Percentiles rank a stretch among this genome's conserved stretches.
Conservation (phyloP, 1,284 basidiomycete genomes). For the Coriolopsis trogii region DNA sequence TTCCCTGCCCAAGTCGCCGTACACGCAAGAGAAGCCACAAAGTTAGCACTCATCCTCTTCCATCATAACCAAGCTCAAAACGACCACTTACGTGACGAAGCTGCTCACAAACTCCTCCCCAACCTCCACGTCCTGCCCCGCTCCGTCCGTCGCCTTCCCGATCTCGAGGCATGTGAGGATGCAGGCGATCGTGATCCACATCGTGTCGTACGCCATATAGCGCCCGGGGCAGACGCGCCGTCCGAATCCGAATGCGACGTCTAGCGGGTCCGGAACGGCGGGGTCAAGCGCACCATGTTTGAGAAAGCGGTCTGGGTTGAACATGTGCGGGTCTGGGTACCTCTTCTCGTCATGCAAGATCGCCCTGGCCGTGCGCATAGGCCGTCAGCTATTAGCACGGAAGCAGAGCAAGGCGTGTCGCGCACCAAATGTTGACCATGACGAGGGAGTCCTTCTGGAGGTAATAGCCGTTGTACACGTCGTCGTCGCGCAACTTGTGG, state of each 20-base stretch:
- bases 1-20: no score
- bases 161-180: constrained; percentile 30
- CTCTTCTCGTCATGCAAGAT: constrained; percentile 26
- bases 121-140: constrained; percentile 12
- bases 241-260: constrained; percentile 30
- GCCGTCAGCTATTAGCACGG: background rate
- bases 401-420: background rate
- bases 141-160: constrained; percentile 15
- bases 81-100: constrained; percentile 14
- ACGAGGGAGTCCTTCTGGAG: constrained; percentile 16
- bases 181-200: constrained; percentile 28
- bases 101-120: constrained; percentile 8
- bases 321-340: constrained; percentile 24
- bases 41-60: background rate
- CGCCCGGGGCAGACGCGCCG: constrained; percentile 26
- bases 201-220: constrained; percentile 27
- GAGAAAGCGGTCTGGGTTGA: constrained; percentile 31
- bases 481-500: constrained; percentile 8
- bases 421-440: constrained; percentile 18
- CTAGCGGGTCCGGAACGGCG: constrained; percentile 14
- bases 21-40: background rate
- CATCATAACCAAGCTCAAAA: background rate
- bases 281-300: constrained; percentile 12
- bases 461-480: constrained; percentile 12
- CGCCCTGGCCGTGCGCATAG: constrained; percentile 11